Conservation (phyloP, 2,329 filamentous ascomycete species). For the Paraphaeosphaeria minitans region DNA sequence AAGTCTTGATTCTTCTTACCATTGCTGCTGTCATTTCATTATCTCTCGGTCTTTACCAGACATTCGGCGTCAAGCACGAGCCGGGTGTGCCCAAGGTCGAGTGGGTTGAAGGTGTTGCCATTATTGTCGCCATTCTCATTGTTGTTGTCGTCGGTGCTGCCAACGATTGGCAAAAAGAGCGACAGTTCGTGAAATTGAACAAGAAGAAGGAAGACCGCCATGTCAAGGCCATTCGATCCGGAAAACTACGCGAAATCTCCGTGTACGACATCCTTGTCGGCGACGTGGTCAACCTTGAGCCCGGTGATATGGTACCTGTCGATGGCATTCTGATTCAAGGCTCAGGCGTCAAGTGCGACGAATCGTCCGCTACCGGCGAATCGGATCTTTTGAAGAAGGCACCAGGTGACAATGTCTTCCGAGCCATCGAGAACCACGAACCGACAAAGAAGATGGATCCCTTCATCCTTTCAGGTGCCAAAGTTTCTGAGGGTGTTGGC, state of each 20-base stretch:
- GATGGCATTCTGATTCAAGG: conserved; percentile 74
- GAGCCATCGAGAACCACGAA: conserved; percentile 66
- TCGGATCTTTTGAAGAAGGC: conserved; percentile 74
- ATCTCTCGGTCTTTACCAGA: conserved; percentile 75
- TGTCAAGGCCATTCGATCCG: conserved; percentile 78
- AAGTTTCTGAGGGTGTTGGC: conserved; percentile 76
- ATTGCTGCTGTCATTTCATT: conserved; percentile 75
- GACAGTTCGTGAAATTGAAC: conserved; percentile 80
- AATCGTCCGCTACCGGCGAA: conserved; percentile 78
- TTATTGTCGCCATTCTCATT: conserved; percentile 75
- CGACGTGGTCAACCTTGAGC: conserved; percentile 74
- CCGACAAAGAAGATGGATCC: conserved; percentile 73
- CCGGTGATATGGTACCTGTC: conserved; percentile 73
- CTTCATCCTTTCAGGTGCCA: conserved; percentile 86
- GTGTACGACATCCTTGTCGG: conserved; percentile 75
- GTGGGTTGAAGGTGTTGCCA: conserved; percentile 83
- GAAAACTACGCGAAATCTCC: conserved; percentile 70
- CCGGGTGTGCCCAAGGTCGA: conserved; percentile 63
- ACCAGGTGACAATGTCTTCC: conserved; percentile 67
- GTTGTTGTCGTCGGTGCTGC: conserved; percentile 78
- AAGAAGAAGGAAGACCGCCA: conserved; percentile 77
- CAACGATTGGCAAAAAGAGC: conserved; percentile 83
- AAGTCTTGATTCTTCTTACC: conserved; percentile 74
- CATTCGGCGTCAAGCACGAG: conserved; percentile 63
- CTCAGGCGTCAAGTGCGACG: conserved; percentile 71